Base-by-base conservation (phyloP, 2,329 filamentous ascomycete species). In the Bisporella sp. region DNA sequence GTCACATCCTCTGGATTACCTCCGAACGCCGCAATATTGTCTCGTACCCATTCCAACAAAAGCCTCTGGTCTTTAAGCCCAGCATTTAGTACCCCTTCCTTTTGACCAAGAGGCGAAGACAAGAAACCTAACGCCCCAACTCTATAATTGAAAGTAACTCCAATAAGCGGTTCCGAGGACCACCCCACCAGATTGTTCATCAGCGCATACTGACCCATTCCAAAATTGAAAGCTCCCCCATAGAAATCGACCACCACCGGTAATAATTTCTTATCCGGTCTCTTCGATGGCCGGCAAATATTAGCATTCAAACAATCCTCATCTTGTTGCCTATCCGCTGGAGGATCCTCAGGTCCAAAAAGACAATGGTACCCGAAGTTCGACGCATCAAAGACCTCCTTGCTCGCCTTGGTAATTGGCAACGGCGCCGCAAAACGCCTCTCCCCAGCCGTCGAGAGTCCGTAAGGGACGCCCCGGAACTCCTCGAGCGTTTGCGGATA, bases 121-220 rank as follows among this genome's bases (percentile, higher is more conserved):
- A 88, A 66, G 66, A 92, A 90, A 0, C 87, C 87, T 61, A 89
- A 70, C 5, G 79, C 76, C 2, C 81, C 81, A 45, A 87, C 73
- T 7, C 85, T 65, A 54, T 87, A 81, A 65, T 78, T 79, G 62
- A 84, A 77, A 62, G 73, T 77, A 46, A 84, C 73, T 33, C 71
- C 78, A 41, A 87, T 69, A 47, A 86, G 67, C 7, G 75, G 75
- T 43, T 60, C 56, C n/a, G 43, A 43, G 3, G 74, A 67, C 69
- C 77, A 84, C 5, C 76, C 72, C 11, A 84, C 76, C 66, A 87
- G 79, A 35, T 77, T 77, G 0, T 73, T 75, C 54, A 84, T 78
- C 29, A 46, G 33, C 32, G 54, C 53, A 5, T 41, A 44, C 31
- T 52, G 44, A 4, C 77, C 73, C 58, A 66, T 58, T 37, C 78